phyloP scores from a whole-genome alignment of 75 land plant genomes.

The Larix kaempferi region DNA sequence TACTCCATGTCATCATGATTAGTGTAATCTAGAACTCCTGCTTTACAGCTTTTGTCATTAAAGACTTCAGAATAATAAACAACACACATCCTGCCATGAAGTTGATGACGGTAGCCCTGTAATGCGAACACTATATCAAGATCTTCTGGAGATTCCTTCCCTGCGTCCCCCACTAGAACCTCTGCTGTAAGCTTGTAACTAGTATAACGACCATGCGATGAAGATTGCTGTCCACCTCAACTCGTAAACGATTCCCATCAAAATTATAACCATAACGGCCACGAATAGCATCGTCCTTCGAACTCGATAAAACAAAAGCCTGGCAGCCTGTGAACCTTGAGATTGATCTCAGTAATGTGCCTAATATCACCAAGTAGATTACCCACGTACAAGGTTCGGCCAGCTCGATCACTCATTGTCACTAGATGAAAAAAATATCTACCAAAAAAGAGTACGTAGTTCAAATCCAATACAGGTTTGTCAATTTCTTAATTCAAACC shows the following conservation, averaged over 20 bases:
- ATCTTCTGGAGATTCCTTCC: too few relatives aligned
- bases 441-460: too few relatives aligned
- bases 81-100: constrained; percentile 88
- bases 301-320: constrained; percentile 18
- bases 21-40: constrained; percentile 76
- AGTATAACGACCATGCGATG: too few relatives aligned
- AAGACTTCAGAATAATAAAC: constrained; percentile 71
- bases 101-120: constrained; percentile 71
- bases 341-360: constrained; percentile 1
- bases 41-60: constrained; percentile 45
- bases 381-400: too few relatives aligned
- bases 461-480: too few relatives aligned
- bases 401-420: too few relatives aligned
- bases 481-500: too few relatives aligned
- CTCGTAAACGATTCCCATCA: constrained; percentile 15
- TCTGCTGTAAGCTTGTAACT: too few relatives aligned
- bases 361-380: too few relatives aligned
- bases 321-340: constrained; percentile 2
- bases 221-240: neutral
- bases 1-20: too few relatives aligned
- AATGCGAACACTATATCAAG: constrained; percentile 18
- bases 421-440: too few relatives aligned
- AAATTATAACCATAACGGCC: constrained; percentile 18
- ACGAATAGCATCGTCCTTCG: constrained; percentile 16
- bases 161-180: neutral